Percentiles rank a stretch among this genome's conserved stretches.
Conservation (phyloP, 225 moss, liverwort and hornwort species). For the Asterella californica region DNA sequence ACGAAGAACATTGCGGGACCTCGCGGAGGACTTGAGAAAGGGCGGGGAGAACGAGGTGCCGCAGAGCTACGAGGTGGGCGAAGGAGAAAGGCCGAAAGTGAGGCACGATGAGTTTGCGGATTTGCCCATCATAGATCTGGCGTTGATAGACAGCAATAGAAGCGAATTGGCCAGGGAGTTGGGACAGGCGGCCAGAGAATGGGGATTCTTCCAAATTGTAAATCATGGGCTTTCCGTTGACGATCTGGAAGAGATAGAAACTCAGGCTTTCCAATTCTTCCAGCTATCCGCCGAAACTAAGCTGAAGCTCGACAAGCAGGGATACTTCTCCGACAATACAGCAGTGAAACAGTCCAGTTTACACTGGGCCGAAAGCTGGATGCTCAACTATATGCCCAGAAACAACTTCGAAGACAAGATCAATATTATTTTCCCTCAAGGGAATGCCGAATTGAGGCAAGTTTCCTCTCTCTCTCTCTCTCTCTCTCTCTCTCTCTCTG, state of each 20-base stretch:
- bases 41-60: background rate
- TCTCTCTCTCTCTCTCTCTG: background rate
- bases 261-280: conserved; percentile 28
- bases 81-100: conserved; percentile 19
- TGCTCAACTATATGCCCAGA: background rate
- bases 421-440: background rate
- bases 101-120: conserved; percentile 30
- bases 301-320: background rate
- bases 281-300: conserved; percentile 30
- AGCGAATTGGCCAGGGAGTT: conserved; percentile 24
- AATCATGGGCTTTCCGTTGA: conserved; percentile 38
- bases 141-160: conserved; percentile 22
- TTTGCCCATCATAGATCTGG: conserved; percentile 39
- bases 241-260: conserved; percentile 17
- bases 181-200: conserved; percentile 30
- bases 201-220: conserved; percentile 41
- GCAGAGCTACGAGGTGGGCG: conserved; percentile 13
- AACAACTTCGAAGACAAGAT: conserved; percentile 8
- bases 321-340: conserved; percentile 19
- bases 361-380: conserved; percentile 30
- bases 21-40: background rate
- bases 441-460: conserved; percentile 7
- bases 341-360: conserved; percentile 9
- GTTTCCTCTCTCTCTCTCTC: background rate
- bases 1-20: background rate